Conservation (phyloP, 2,329 filamentous ascomycete species). For the Arthroderma uncinatum region DNA sequence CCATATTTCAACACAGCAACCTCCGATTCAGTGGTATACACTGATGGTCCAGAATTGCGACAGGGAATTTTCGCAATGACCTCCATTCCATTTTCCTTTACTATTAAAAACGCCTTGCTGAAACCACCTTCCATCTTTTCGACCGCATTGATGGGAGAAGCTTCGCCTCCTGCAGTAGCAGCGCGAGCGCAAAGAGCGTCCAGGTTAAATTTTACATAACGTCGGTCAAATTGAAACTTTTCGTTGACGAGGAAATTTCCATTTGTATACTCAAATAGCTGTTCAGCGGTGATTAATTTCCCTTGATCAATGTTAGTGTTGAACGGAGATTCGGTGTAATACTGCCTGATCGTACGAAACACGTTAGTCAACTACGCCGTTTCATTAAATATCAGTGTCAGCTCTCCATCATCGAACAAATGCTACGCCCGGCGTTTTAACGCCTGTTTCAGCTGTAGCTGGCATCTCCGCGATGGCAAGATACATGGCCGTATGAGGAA, state of each 20-base stretch:
- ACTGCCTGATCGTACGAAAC: too few relatives aligned
- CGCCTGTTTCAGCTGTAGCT: too few relatives aligned
- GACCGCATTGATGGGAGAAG: slow-evolving; percentile 14
- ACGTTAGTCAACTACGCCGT: too few relatives aligned
- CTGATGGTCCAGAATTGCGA: slow-evolving; percentile 21
- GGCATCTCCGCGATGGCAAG: too few relatives aligned
- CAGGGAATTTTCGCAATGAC: slow-evolving; percentile 26
- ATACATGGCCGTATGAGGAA: too few relatives aligned
- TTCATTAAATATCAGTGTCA: too few relatives aligned
- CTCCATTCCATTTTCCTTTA: slow-evolving; percentile 20
- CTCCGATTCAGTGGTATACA: slow-evolving; percentile 23
- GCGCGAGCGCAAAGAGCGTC: slow-evolving; percentile 18
- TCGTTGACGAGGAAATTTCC: slow-evolving; percentile 22
- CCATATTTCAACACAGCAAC: slow-evolving; percentile 22
- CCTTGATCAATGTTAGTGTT: slow-evolving; percentile 11
- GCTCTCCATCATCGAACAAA: too few relatives aligned
- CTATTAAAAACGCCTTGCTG: slow-evolving; percentile 23
- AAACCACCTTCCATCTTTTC: slow-evolving; percentile 25
- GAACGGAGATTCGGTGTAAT: too few relatives aligned
- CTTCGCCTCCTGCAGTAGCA: slow-evolving; percentile 9
- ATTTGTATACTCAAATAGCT: slow-evolving; percentile 23
- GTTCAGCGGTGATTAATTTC: slow-evolving; percentile 16
- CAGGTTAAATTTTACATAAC: slow-evolving; percentile 20
- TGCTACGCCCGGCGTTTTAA: too few relatives aligned
- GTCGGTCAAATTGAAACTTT: slow-evolving; percentile 16